phyloP scores from a whole-genome alignment of 495 filamentous ascomycete species.

The Podospora sp. region DNA sequence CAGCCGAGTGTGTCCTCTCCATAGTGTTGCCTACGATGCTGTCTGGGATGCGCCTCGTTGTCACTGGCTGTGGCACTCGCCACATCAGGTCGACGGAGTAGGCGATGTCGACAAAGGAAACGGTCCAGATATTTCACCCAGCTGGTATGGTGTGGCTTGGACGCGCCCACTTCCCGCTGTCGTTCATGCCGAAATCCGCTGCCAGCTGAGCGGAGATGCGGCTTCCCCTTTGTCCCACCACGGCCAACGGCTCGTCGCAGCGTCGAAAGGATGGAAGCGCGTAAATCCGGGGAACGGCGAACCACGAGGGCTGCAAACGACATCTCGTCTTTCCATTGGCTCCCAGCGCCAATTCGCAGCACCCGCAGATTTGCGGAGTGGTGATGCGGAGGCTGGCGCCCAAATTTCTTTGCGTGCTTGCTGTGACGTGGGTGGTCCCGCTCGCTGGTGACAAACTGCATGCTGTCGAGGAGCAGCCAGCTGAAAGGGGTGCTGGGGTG shows the following conservation, averaged over 20 bases:
- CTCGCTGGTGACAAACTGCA: neutral
- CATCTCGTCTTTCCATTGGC: neutral
- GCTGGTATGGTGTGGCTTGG: neutral
- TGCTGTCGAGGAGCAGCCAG: neutral
- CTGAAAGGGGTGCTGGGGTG: neutral
- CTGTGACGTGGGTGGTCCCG: neutral
- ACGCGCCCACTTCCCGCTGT: neutral
- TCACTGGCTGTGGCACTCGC: neutral
- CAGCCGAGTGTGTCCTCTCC: neutral
- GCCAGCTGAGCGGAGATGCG: neutral
- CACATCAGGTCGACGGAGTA: neutral
- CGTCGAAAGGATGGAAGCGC: neutral
- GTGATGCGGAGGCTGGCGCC: neutral
- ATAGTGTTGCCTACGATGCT: neutral
- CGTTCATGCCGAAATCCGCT: neutral
- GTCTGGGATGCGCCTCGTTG: neutral
- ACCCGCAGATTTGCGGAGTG: neutral
- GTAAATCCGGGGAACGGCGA: neutral
- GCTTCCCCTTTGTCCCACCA: neutral
- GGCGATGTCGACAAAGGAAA: neutral
- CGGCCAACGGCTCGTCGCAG: neutral
- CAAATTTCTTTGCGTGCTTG: neutral
- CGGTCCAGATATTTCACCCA: neutral
- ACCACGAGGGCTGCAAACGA: neutral
- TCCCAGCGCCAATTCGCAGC: neutral